A percentile compares a stretch with the other conserved stretches of the same genome.
Evolutionary conservation across 202 grass and related monocot genomes (phyloP).

Genomic region (Musa balbisiana): DNA sequence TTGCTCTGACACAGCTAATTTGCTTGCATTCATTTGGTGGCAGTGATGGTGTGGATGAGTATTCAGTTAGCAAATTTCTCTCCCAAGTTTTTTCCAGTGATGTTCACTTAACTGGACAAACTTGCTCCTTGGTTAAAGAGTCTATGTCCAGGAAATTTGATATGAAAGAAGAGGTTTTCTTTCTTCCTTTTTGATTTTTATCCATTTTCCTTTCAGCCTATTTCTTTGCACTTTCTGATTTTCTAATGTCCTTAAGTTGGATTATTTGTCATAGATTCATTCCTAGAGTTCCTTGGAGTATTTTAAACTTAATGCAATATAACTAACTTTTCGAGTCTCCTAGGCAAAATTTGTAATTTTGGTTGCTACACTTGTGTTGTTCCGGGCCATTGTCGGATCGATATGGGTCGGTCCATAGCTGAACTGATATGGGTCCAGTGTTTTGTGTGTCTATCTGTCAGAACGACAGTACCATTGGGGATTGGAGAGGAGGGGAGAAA

Average conservation of each 20-base stretch:
- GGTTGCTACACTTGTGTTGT: too few relatives aligned
- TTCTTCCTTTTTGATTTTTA: slow-evolving; percentile 3
- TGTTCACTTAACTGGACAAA: slow-evolving; percentile 35
- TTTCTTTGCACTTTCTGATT: background rate
- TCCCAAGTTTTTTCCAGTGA: slow-evolving; percentile 60
- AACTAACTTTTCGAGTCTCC: background rate
- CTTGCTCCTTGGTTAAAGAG: slow-evolving; percentile 73
- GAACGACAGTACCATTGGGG: too few relatives aligned
- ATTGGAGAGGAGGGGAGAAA: too few relatives aligned
- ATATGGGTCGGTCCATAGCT: too few relatives aligned
- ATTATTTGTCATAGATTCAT: background rate
- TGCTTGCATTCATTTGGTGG: slow-evolving; percentile 13
- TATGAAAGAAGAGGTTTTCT: slow-evolving; percentile 88
- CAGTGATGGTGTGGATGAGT: slow-evolving; percentile 87
- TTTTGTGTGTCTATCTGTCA: too few relatives aligned
- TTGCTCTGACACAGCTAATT: slow-evolving; percentile 5
- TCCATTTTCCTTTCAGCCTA: background rate
- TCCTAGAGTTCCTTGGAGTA: background rate
- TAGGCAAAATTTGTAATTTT: too few relatives aligned
- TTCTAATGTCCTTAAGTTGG: background rate
- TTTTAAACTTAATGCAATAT: background rate
- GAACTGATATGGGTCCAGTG: too few relatives aligned
- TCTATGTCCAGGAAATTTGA: slow-evolving; percentile 68
- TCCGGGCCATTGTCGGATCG: too few relatives aligned
- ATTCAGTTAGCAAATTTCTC: slow-evolving; percentile 83